Evolutionary conservation across 768 basidiomycete species (phyloP).

Genomic region (Leucogyrophana mollusca): DNA sequence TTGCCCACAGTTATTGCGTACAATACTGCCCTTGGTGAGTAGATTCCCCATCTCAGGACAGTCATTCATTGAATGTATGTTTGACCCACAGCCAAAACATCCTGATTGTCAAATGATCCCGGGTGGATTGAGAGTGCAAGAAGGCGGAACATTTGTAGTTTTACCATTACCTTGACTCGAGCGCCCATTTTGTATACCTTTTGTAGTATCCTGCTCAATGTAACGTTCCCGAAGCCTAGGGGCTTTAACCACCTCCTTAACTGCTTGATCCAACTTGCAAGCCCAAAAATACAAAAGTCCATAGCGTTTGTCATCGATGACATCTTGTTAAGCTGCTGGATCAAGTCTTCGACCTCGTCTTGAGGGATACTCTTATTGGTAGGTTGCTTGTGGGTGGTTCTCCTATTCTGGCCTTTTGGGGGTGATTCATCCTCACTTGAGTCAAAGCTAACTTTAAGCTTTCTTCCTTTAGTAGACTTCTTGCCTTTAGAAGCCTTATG

Average conservation of each 20-base stretch:
- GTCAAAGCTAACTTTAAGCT: not conserved
- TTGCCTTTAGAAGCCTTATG: not conserved
- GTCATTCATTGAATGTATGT: not conserved
- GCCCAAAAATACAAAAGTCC: conserved; percentile 8
- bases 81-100: conserved; percentile 1
- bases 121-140: too few species aligned
- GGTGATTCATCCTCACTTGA: not conserved
- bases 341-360: conserved; percentile 8
- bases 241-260: not conserved
- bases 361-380: not conserved
- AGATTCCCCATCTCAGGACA: not conserved
- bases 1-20: not conserved
- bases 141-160: too few species aligned
- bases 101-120: too few species aligned
- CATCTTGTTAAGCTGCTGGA: conserved; percentile 11
- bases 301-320: conserved; percentile 11
- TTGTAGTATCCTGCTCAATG: too few species aligned
- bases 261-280: conserved; percentile 6
- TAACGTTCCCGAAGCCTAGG: not conserved
- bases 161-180: too few species aligned
- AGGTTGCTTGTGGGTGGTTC: not conserved
- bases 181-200: too few species aligned
- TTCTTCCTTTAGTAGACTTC: not conserved
- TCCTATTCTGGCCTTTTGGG: not conserved
- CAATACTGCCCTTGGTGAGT: not conserved